Evolutionary conservation across 2,329 filamentous ascomycete species (phyloP).

Genomic region (Scortechinia acanthostroma): DNA sequence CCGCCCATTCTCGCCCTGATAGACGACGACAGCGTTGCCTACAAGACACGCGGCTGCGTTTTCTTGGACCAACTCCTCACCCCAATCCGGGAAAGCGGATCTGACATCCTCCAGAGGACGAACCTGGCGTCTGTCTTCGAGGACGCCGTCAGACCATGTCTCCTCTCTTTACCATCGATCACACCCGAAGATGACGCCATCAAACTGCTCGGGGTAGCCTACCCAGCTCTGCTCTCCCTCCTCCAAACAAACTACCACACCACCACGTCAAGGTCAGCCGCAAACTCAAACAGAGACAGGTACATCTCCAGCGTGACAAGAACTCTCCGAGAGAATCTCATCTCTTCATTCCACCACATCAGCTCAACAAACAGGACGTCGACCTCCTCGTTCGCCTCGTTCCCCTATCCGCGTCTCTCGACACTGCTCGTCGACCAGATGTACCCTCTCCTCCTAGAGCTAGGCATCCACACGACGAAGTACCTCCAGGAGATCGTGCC

Average conservation of each 20-base stretch:
- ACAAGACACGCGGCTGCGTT: conserved; percentile 47
- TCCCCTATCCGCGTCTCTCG: conserved; percentile 22
- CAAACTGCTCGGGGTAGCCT: conserved; percentile 55
- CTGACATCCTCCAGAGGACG: conserved; percentile 44
- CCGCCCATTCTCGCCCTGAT: conserved; percentile 65
- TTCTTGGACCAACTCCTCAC: conserved; percentile 45
- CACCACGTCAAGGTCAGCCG: conserved; percentile 9
- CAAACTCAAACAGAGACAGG: neutral
- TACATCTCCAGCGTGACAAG: neutral
- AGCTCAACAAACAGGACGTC: conserved; percentile 16
- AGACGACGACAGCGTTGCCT: conserved; percentile 48
- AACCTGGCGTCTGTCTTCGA: conserved; percentile 65
- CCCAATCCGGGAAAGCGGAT: conserved; percentile 30
- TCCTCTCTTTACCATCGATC: conserved; percentile 71
- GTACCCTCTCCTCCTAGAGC: conserved; percentile 3
- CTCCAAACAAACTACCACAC: conserved; percentile 12
- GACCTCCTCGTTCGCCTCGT: conserved; percentile 16
- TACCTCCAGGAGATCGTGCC: conserved; percentile 52
- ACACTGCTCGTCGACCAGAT: neutral
- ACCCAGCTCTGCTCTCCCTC: conserved; percentile 58
- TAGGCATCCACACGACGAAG: conserved; percentile 3
- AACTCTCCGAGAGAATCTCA: neutral
- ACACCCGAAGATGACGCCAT: conserved; percentile 69
- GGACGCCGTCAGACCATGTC: conserved; percentile 61
- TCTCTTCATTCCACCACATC: conserved; percentile 1